Evolutionary conservation across 331 rosid genomes (phyloP), one percentile per base, ranked within the genome.

Genomic region (Cydonia oblonga): DNA sequence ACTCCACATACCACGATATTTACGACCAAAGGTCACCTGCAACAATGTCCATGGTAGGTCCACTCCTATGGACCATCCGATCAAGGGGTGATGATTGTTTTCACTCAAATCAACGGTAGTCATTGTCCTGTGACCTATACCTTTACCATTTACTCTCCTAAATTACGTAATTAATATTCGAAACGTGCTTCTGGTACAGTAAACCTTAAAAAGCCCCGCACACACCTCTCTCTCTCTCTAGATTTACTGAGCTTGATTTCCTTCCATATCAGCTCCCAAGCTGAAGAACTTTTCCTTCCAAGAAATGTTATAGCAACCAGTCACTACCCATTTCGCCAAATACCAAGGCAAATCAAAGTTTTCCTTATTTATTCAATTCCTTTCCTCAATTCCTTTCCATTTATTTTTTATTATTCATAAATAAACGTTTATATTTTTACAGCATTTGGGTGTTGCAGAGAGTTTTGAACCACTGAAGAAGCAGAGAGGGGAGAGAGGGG

Each of bases 141-240:
- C 3, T 63, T 2, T 71, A 64, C 19, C 18, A 7, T 23, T 22
- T 22, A 5, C 72, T 59, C 30, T 4, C 40, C 29, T 5, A 18
- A 65, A 59, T 44, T 29, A 59, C 69, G 79, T 53, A 61, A 38
- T 25, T 59, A 16, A 76, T 83, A 83, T 84, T 81, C 90, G 60
- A 84, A 86, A 80, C 76, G 79, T 85, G 85, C 60, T 60, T 49
- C 26, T 68, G 38, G 79, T 58, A 72, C 62, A 67, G 66, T 72
- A 35, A 79, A 79, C 75, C 78, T 69, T 60, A 78, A 87, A 35
- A 89, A 71, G 72, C 78, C 87, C 80, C 78, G 78, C 84, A 75
- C 74, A 74, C 56, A 28, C 66, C 77, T 61, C 56, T 40, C 57
- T 16, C 20, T 2, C 42, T 46, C 52, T 14, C 52, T 5, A 25